Evolutionary conservation across 768 basidiomycete species (phyloP).

Genomic region (Lanmaoa pseudosensibilis): DNA sequence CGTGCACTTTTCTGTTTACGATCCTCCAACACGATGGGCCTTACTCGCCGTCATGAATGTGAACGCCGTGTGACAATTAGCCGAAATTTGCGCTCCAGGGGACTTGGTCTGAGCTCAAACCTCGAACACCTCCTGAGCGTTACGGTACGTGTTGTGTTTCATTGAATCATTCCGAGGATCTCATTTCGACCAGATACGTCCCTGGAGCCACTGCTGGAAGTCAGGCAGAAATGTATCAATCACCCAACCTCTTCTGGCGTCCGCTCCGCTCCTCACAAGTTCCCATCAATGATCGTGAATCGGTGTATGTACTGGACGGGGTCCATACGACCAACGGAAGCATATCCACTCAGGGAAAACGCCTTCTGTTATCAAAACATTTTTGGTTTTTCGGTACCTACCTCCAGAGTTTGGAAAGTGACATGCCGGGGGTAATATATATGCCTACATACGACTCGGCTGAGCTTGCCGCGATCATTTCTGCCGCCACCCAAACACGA

Average conservation of each 20-base stretch:
- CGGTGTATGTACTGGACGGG: background rate
- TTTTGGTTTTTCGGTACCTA: background rate
- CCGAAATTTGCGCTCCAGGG: conserved; percentile 3
- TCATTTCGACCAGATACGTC: background rate
- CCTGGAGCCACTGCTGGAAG: conserved; percentile 2
- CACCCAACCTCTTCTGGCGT: conserved; percentile 1
- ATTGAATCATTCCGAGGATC: conserved; percentile 18
- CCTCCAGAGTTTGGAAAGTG: conserved; percentile 2
- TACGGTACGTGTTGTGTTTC: conserved; percentile 4
- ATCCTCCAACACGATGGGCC: conserved; percentile 14
- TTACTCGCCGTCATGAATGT: background rate
- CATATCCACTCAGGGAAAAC: background rate
- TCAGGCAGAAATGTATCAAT: conserved; percentile 5
- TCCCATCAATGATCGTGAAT: conserved; percentile 19
- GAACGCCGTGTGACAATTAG: background rate
- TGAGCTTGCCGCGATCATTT: background rate
- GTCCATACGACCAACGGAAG: conserved; percentile 3
- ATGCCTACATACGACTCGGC: background rate
- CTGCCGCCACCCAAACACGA: background rate
- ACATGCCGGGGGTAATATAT: background rate
- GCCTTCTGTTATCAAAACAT: conserved; percentile 3
- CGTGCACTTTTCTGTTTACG: conserved; percentile 7
- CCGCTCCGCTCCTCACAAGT: conserved; percentile 2
- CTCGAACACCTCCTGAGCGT: background rate
- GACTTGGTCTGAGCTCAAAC: conserved; percentile 5